These are phyloP conservation scores for Colletotrichum neosansevieriae DNA, from an alignment of 2,329 filamentous ascomycete genomes.

Conservation along the genomic window DNA sequence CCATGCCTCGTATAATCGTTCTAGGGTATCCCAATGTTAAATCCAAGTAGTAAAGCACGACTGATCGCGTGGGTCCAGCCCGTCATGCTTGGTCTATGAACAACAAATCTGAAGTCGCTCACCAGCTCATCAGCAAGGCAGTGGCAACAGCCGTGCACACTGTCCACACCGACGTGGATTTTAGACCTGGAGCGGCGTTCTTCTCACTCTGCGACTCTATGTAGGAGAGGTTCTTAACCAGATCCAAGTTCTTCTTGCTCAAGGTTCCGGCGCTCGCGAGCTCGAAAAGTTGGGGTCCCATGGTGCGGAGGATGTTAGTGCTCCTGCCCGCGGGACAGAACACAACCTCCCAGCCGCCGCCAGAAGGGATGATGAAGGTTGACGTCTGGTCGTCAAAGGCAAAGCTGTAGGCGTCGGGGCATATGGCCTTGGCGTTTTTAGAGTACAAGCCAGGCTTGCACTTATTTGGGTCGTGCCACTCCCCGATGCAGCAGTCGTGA, in stretches of 20 bases:
- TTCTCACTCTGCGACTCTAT: conserved; percentile 41
- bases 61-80: conserved; percentile 36
- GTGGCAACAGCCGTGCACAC: conserved; percentile 14
- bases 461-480: conserved; percentile 70
- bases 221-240: conserved; percentile 39
- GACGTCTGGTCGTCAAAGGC: conserved; percentile 71
- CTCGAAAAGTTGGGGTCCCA: conserved; percentile 61
- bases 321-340: conserved; percentile 78
- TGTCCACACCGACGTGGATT: conserved; percentile 13
- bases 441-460: conserved; percentile 79
- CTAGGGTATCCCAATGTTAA: conserved; percentile 40
- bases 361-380: conserved; percentile 73
- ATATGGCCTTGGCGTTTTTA: conserved; percentile 77
- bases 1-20: conserved; percentile 31
- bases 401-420: conserved; percentile 87
- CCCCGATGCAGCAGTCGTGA: conserved; percentile 81
- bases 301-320: conserved; percentile 68
- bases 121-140: conserved; percentile 16
- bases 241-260: conserved; percentile 45
- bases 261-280: conserved; percentile 59
- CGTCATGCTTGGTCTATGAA: conserved; percentile 13
- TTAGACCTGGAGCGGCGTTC: conserved; percentile 27
- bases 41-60: conserved; percentile 29
- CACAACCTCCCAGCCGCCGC: conserved; percentile 82
- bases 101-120: background rate